phyloP scores from a whole-genome alignment of 108 stramenopile genomes.

The Aurantiochytrium sp. region DNA sequence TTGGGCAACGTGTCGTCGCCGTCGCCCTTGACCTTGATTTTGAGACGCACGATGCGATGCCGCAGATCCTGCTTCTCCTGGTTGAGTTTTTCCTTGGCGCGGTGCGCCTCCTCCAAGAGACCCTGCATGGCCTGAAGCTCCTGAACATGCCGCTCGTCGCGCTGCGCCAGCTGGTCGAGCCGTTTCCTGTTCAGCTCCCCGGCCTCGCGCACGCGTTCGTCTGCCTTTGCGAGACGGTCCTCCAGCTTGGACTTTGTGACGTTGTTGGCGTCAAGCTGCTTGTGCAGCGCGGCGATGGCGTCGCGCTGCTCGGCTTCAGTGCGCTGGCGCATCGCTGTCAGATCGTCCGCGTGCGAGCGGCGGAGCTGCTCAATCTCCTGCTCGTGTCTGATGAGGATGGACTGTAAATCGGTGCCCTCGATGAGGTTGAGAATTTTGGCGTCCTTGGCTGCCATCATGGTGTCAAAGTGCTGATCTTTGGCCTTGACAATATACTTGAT shows the following conservation, averaged over 20 bases:
- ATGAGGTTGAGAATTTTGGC: constrained; percentile 1
- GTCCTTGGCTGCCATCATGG: constrained; percentile 13
- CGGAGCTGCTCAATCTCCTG: constrained; percentile 6
- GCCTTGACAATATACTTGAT: constrained; percentile 24
- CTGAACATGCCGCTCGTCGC: background rate
- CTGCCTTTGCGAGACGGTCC: background rate
- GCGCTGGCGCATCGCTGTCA: background rate
- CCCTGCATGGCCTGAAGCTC: background rate
- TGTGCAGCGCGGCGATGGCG: background rate
- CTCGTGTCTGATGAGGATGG: constrained; percentile 2
- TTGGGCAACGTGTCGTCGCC: background rate
- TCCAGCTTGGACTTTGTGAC: background rate
- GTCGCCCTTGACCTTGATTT: constrained; percentile 7
- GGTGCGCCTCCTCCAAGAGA: background rate
- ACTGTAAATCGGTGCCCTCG: constrained; percentile 17
- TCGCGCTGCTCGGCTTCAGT: background rate
- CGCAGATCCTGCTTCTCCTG: constrained; percentile 23
- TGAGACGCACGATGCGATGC: constrained; percentile 16
- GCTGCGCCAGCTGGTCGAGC: background rate
- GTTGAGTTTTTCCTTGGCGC: constrained; percentile 15
- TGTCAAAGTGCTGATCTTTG: constrained; percentile 29
- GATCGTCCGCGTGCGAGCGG: background rate
- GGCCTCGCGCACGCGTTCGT: background rate
- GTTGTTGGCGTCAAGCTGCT: background rate
- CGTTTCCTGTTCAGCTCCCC: background rate